A percentile compares a stretch with the other conserved stretches of the same genome.
Conservation (phyloP, 2,329 filamentous ascomycete genomes). For the Chaetothyriales sp. region DNA sequence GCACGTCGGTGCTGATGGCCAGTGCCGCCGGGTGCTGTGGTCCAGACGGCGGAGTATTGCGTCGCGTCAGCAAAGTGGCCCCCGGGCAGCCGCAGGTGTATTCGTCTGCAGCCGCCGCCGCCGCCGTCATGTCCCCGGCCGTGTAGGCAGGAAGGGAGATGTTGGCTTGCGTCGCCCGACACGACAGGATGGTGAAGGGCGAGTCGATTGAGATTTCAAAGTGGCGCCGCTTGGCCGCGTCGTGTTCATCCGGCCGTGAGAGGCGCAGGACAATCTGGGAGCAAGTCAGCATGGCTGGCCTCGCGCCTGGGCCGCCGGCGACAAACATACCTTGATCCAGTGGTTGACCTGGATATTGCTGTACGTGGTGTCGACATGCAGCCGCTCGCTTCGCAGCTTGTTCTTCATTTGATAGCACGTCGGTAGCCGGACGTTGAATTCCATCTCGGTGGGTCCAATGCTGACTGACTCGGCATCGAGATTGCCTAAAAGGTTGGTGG, state of each 20-base stretch:
- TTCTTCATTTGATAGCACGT: slow-evolving; percentile 73
- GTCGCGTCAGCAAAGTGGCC: slow-evolving; percentile 36
- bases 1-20: slow-evolving; percentile 5
- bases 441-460: slow-evolving; percentile 81
- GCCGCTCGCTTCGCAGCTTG: slow-evolving; percentile 49
- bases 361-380: slow-evolving; percentile 87
- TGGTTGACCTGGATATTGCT: slow-evolving; percentile 88
- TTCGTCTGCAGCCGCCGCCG: slow-evolving; percentile 41
- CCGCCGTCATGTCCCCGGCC: slow-evolving; percentile 37
- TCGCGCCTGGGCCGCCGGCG: not conserved
- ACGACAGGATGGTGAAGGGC: slow-evolving; percentile 84
- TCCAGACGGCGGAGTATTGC: slow-evolving; percentile 19
- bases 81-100: slow-evolving; percentile 55
- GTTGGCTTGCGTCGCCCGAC: slow-evolving; percentile 82
- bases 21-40: slow-evolving; percentile 13
- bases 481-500: slow-evolving; percentile 66
- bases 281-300: not conserved
- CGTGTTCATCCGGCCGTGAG: slow-evolving; percentile 65
- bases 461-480: slow-evolving; percentile 56
- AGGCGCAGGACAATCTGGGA: slow-evolving; percentile 84
- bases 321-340: slow-evolving; percentile 70
- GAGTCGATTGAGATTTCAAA: slow-evolving; percentile 97
- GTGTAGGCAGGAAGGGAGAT: slow-evolving; percentile 73
- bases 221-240: slow-evolving; percentile 67
- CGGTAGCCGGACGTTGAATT: slow-evolving; percentile 83